Evolutionary conservation across 2,329 filamentous ascomycete genomes (phyloP).

Genomic region (Chaetomiaceae sp.): DNA sequence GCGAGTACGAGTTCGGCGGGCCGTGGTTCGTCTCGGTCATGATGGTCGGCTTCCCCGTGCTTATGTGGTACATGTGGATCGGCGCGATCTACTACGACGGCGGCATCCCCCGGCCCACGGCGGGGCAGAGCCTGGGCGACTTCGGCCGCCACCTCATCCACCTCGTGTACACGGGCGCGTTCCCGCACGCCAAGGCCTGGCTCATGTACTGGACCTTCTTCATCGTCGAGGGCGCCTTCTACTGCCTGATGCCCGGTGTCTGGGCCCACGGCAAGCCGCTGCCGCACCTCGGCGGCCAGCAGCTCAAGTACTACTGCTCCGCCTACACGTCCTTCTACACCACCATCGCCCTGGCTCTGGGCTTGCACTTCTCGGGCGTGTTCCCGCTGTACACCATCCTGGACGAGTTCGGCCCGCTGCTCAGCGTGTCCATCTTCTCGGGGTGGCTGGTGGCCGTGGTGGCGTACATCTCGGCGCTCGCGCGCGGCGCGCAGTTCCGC

Average conservation of each 20-base stretch:
- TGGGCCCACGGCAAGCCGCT: slow-evolving; percentile 85
- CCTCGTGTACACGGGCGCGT: slow-evolving; percentile 77
- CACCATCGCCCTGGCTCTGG: slow-evolving; percentile 65
- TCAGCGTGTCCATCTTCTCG: slow-evolving; percentile 88
- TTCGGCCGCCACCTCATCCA: slow-evolving; percentile 66
- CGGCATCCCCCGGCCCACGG: slow-evolving; percentile 61
- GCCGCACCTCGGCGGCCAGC: slow-evolving; percentile 72
- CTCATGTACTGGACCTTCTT: slow-evolving; percentile 92
- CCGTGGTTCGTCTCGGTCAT: slow-evolving; percentile 70
- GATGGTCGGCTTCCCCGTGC: slow-evolving; percentile 86
- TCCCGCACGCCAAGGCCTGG: slow-evolving; percentile 78
- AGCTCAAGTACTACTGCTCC: slow-evolving; percentile 92
- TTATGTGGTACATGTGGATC: slow-evolving; percentile 99
- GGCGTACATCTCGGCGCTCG: slow-evolving; percentile 79
- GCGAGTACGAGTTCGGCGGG: slow-evolving; percentile 79
- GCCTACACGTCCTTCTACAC: slow-evolving; percentile 81
- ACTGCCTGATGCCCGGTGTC: slow-evolving; percentile 81
- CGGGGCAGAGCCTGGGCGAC: slow-evolving; percentile 61
- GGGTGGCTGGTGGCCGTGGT: slow-evolving; percentile 77
- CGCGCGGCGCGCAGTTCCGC: slow-evolving; percentile 76
- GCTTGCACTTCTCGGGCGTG: slow-evolving; percentile 71
- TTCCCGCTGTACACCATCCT: slow-evolving; percentile 90
- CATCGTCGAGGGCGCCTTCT: slow-evolving; percentile 74
- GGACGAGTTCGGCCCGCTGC: slow-evolving; percentile 88
- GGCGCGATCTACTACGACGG: slow-evolving; percentile 90